Evolutionary conservation across 306 rosid genomes (phyloP).

Genomic region (Quercus aquifolioides): DNA sequence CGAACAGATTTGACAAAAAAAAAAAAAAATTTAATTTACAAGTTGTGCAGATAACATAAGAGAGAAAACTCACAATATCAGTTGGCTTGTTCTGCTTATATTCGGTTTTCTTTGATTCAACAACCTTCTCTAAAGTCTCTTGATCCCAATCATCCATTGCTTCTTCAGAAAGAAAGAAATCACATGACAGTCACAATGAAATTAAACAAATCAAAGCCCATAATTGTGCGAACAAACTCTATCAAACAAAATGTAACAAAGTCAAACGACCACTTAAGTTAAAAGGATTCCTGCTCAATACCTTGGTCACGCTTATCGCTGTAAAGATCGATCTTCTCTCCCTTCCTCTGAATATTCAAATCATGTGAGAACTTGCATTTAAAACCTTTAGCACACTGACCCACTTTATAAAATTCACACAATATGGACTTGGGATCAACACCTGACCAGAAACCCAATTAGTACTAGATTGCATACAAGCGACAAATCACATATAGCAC

Average conservation of each 20-base stretch:
- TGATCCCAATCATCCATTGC: constrained; percentile 99
- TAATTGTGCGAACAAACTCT: not conserved
- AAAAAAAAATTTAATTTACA: not conserved
- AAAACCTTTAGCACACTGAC: constrained; percentile 91
- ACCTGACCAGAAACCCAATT: constrained; percentile 47
- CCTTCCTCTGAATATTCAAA: constrained; percentile 97
- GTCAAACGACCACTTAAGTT: not conserved
- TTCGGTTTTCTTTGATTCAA: constrained; percentile 77
- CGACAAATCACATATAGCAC: not conserved
- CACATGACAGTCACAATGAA: not conserved
- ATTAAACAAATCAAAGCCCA: not conserved
- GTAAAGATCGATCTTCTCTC: constrained; percentile 93
- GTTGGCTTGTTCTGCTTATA: constrained; percentile 91
- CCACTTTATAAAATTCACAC: constrained; percentile 88
- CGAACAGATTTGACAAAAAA: not conserved
- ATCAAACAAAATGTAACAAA: not conserved
- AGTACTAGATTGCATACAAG: not conserved
- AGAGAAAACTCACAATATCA: constrained; percentile 65
- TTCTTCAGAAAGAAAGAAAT: constrained; percentile 29
- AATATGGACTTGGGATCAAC: constrained; percentile 96
- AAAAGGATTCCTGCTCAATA: constrained; percentile 16
- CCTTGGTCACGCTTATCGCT: constrained; percentile 88
- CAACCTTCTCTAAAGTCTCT: constrained; percentile 88
- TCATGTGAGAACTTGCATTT: constrained; percentile 99
- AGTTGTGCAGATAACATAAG: not conserved